Evolutionary conservation across 2,329 filamentous ascomycete species (phyloP).

Genomic region (Hawksworthiomyces lignivorus): DNA sequence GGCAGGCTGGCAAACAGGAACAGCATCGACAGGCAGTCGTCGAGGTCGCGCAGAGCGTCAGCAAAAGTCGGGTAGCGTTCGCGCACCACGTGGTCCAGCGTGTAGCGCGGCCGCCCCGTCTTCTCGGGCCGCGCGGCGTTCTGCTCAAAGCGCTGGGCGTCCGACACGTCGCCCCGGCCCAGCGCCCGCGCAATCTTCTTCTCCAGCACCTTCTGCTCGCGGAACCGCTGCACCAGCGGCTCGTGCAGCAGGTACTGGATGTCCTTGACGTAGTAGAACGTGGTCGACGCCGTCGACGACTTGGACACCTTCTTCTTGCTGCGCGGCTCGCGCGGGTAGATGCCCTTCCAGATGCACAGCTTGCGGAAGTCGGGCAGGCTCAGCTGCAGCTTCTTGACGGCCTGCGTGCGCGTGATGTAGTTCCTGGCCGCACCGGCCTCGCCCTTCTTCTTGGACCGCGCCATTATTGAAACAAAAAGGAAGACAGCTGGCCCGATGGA

Average conservation of each 20-base stretch:
- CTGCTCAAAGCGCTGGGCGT: slow-evolving; percentile 77
- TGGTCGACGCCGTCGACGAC: slow-evolving; percentile 81
- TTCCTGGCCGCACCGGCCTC: slow-evolving; percentile 91
- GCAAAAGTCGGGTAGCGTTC: slow-evolving; percentile 97
- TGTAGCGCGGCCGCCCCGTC: slow-evolving; percentile 82
- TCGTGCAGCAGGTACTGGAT: slow-evolving; percentile 98
- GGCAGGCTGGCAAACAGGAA: slow-evolving; percentile 97
- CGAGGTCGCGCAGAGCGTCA: slow-evolving; percentile 86
- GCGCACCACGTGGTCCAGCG: slow-evolving; percentile 92
- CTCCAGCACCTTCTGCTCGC: slow-evolving; percentile 91
- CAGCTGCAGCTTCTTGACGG: slow-evolving; percentile 95
- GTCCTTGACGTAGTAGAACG: slow-evolving; percentile 88
- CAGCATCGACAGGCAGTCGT: slow-evolving; percentile 93
- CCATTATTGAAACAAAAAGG: slow-evolving; percentile 40
- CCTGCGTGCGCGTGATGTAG: slow-evolving; percentile 95
- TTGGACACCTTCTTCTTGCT: slow-evolving; percentile 97
- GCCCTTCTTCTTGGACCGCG: slow-evolving; percentile 84
- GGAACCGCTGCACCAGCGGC: slow-evolving; percentile 86
- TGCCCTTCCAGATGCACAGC: slow-evolving; percentile 99
- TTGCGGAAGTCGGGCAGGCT: slow-evolving; percentile 95
- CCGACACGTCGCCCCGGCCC: slow-evolving; percentile 81
- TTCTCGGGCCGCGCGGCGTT: slow-evolving; percentile 86
- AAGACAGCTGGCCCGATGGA: neutral
- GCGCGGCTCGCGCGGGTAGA: slow-evolving; percentile 93
- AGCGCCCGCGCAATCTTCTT: slow-evolving; percentile 96